Evolutionary conservation across 768 basidiomycete genomes (phyloP).

Genomic region (Leccinellum luteum): DNA sequence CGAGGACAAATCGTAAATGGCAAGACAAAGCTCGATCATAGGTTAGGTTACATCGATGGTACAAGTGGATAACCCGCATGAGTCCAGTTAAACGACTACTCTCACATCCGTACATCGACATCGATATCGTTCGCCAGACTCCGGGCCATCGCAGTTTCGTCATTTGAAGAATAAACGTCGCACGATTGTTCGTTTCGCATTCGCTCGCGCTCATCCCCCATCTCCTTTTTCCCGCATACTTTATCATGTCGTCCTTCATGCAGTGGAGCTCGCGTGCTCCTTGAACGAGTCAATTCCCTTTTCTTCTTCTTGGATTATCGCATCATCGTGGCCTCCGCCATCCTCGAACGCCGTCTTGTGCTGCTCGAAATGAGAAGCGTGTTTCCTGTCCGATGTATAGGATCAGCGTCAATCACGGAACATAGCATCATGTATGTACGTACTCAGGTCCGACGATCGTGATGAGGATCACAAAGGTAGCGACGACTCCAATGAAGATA

Average conservation of each 20-base stretch:
- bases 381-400: constrained; percentile 45
- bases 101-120: too few relatives aligned
- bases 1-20: too few relatives aligned
- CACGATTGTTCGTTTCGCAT: too few relatives aligned
- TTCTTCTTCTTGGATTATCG: constrained; percentile 28
- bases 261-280: constrained; percentile 6
- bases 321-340: constrained; percentile 57
- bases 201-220: too few relatives aligned
- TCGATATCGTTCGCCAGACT: too few relatives aligned
- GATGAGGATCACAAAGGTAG: constrained; percentile 72
- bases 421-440: constrained; percentile 26
- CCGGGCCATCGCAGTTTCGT: too few relatives aligned
- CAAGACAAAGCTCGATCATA: too few relatives aligned
- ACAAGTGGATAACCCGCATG: too few relatives aligned
- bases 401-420: neutral
- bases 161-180: too few relatives aligned
- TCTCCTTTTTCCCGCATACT: too few relatives aligned
- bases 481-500: constrained; percentile 82
- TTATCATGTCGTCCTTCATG: neutral
- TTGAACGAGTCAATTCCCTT: constrained; percentile 3
- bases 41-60: too few relatives aligned
- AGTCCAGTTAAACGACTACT: too few relatives aligned
- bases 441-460: constrained; percentile 79
- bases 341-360: constrained; percentile 77
- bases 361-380: constrained; percentile 81